These are phyloP conservation scores for Kernera saxatilis DNA, from an alignment of 345 rosid species.

Conservation along the genomic window DNA sequence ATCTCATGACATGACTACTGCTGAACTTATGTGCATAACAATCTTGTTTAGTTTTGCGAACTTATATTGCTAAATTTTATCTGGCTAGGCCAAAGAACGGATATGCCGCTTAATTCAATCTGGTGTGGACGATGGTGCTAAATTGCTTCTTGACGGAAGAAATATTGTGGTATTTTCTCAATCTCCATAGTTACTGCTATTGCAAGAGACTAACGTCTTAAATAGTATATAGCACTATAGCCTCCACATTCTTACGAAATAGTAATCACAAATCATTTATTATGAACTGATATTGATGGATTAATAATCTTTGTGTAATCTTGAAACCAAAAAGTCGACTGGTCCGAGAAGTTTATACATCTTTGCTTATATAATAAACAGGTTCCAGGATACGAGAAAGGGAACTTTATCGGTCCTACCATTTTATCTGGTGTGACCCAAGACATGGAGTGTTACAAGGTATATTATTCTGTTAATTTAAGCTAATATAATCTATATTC, in stretches of 20 bases:
- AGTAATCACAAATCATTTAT: background rate
- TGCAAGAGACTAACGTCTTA: background rate
- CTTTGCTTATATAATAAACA: slow-evolving; percentile 23
- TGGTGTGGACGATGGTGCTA: slow-evolving; percentile 83
- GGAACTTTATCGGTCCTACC: slow-evolving; percentile 95
- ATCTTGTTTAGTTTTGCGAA: background rate
- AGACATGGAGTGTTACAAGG: slow-evolving; percentile 99
- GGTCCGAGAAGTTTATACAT: background rate
- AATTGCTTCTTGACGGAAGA: slow-evolving; percentile 84
- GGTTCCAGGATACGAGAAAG: slow-evolving; percentile 92
- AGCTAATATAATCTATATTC: background rate
- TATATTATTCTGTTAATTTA: slow-evolving; percentile 1
- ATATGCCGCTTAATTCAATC: slow-evolving; percentile 69
- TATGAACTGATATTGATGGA: background rate
- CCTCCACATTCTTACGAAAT: background rate
- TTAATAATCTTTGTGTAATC: background rate
- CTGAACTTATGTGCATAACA: background rate
- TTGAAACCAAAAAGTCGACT: background rate
- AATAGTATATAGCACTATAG: background rate
- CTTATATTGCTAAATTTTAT: slow-evolving; percentile 16
- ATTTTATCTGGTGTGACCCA: slow-evolving; percentile 72
- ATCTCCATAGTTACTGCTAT: background rate
- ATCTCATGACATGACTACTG: background rate
- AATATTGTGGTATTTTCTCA: slow-evolving; percentile 51
- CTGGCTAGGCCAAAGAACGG: slow-evolving; percentile 84